A percentile compares a stretch with the other conserved stretches of the same genome.
These are phyloP conservation scores for Lecanosticta acicola DNA, from an alignment of 2,329 filamentous ascomycete genomes.

Conservation along the genomic window DNA sequence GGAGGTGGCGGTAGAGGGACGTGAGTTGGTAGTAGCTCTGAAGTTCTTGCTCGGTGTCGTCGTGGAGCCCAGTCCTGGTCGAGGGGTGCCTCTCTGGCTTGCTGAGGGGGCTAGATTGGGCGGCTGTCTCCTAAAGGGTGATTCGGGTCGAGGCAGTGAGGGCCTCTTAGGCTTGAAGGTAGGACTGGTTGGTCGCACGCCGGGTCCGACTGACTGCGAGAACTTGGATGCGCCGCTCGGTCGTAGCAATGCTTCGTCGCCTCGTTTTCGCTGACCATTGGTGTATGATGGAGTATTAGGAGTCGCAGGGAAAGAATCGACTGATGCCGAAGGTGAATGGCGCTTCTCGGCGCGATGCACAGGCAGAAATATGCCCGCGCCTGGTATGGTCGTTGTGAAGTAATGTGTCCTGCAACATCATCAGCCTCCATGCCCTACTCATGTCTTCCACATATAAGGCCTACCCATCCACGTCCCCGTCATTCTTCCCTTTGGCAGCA, in stretches of 20 bases:
- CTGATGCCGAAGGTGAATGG: constrained; percentile 51
- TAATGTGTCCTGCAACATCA: constrained; percentile 46
- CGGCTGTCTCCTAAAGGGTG: constrained; percentile 63
- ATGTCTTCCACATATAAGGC: background rate
- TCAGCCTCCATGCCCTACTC: constrained; percentile 1
- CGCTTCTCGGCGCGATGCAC: constrained; percentile 71
- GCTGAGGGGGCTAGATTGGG: constrained; percentile 51
- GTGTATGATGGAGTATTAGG: constrained; percentile 60
- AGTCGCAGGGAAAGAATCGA: constrained; percentile 56
- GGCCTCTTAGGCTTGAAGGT: constrained; percentile 64
- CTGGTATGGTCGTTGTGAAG: constrained; percentile 71
- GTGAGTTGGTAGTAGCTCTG: constrained; percentile 49
- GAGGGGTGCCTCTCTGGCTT: constrained; percentile 40
- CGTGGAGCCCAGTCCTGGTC: constrained; percentile 39
- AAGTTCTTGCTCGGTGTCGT: constrained; percentile 28
- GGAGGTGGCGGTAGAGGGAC: constrained; percentile 35
- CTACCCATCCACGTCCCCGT: constrained; percentile 89
- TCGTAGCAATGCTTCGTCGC: constrained; percentile 45
- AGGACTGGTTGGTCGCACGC: constrained; percentile 62
- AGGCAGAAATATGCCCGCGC: constrained; percentile 90
- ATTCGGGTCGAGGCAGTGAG: constrained; percentile 82
- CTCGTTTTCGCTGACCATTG: constrained; percentile 29
- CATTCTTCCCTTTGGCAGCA: constrained; percentile 84
- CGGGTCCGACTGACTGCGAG: constrained; percentile 79
- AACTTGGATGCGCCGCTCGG: constrained; percentile 62